These are phyloP conservation scores for Sophora flavescens DNA, from an alignment of 306 rosid genomes.

Conservation along the genomic window DNA sequence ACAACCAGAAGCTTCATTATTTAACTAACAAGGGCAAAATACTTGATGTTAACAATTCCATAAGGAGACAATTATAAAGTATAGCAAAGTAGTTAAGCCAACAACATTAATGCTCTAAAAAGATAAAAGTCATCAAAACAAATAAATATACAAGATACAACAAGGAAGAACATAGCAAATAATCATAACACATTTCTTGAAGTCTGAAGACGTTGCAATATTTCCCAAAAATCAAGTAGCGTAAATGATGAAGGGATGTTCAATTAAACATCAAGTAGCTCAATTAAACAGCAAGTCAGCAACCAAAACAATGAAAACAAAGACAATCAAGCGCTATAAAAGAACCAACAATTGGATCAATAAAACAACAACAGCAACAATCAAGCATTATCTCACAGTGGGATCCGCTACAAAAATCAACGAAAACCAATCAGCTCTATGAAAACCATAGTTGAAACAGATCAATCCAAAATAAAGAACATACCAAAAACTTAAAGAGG, in stretches of 20 bases:
- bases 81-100: neutral
- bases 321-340: neutral
- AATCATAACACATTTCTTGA: neutral
- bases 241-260: neutral
- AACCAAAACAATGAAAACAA: neutral
- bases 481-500: neutral
- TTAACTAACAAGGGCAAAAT: neutral
- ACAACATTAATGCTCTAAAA: neutral
- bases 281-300: too few relatives aligned
- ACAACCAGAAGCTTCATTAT: too few relatives aligned
- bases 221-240: conserved; percentile 2
- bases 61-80: neutral
- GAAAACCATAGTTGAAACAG: neutral
- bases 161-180: neutral
- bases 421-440: neutral
- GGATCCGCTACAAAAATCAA: neutral
- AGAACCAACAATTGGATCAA: neutral
- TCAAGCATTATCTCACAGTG: neutral
- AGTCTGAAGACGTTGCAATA: neutral
- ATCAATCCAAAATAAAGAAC: neutral
- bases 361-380: neutral
- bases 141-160: neutral
- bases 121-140: neutral
- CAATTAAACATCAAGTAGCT: neutral
- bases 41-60: neutral